phyloP scores from a whole-genome alignment of 305 asterid species.

The Stenogyne calaminthoides region DNA sequence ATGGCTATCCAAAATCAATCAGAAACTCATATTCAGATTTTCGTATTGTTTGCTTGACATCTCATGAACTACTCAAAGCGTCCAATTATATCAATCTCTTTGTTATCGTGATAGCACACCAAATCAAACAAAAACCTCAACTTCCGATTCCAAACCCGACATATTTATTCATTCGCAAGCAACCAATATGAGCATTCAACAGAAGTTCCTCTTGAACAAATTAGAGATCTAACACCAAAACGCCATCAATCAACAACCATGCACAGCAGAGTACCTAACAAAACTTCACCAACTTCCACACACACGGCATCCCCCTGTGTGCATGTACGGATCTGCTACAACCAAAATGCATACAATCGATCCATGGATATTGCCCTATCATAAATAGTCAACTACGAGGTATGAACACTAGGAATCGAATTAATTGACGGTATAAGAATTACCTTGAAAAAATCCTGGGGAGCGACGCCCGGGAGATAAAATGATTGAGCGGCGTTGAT shows the following conservation, averaged over 20 bases:
- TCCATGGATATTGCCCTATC: not conserved
- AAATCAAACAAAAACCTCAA: slow-evolving; percentile 12
- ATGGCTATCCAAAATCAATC: slow-evolving; percentile 7
- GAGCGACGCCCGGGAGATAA: slow-evolving; percentile 95
- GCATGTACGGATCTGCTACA: not conserved
- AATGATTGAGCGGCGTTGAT: slow-evolving; percentile 55
- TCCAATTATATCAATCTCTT: not conserved
- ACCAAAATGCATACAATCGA: not conserved
- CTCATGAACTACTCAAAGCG: not conserved
- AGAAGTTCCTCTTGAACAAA: not conserved
- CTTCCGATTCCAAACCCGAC: slow-evolving; percentile 1
- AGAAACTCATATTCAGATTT: not conserved
- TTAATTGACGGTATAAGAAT: not conserved
- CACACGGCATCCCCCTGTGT: slow-evolving; percentile 1
- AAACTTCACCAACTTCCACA: not conserved
- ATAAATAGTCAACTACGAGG: not conserved
- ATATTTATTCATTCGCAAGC: slow-evolving; percentile 11
- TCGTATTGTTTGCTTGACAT: too few species aligned
- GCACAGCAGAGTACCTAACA: slow-evolving; percentile 8
- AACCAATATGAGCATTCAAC: not conserved
- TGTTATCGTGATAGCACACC: not conserved
- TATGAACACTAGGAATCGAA: not conserved
- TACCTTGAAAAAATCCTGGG: slow-evolving; percentile 78
- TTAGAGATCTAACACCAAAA: slow-evolving; percentile 26
- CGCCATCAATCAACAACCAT: slow-evolving; percentile 20